Percentiles rank a stretch among this genome's conserved stretches.
Evolutionary conservation across 805 yeast species (phyloP).

Genomic region (Nakazawaea wyomingensis): DNA sequence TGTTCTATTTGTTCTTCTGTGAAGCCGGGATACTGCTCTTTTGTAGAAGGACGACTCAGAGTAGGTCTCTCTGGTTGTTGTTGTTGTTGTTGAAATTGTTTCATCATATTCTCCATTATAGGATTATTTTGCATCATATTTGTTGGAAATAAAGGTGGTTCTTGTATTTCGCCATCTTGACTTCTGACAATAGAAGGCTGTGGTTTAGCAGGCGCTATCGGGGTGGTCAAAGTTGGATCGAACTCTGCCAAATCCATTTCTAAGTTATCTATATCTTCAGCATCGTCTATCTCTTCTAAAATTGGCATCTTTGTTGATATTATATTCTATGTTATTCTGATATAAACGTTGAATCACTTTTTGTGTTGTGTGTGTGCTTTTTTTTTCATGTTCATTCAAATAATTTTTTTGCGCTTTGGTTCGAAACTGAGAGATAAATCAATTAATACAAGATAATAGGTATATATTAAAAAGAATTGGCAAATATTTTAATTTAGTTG

Average conservation of each 20-base stretch:
- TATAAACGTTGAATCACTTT: too few species aligned
- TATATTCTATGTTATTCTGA: too few species aligned
- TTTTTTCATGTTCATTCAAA: too few species aligned
- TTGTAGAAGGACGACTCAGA: constrained; percentile 1
- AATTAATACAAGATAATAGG: too few species aligned
- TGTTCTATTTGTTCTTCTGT: constrained; percentile 56
- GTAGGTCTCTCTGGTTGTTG: constrained; percentile 8
- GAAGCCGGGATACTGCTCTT: constrained; percentile 24
- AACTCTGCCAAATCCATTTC: constrained; percentile 93
- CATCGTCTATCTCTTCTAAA: constrained; percentile 69
- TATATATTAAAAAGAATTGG: too few species aligned
- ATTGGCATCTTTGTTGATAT: constrained; percentile 47
- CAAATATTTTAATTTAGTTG: too few species aligned
- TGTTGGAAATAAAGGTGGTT: constrained; percentile 26
- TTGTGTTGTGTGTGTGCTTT: too few species aligned
- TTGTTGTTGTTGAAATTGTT: constrained; percentile 15
- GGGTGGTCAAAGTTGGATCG: constrained; percentile 65
- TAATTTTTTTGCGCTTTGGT: too few species aligned
- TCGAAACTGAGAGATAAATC: too few species aligned
- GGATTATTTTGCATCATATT: constrained; percentile 11
- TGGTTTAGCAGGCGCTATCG: constrained; percentile 62
- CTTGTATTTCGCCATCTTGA: constrained; percentile 33
- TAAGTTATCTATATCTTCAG: constrained; percentile 83
- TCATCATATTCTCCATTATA: constrained; percentile 18
- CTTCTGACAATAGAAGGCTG: constrained; percentile 58